These are phyloP conservation scores for Phytopythium sindhum DNA, from an alignment of 352 stramenopile species.

Conservation along the genomic window DNA sequence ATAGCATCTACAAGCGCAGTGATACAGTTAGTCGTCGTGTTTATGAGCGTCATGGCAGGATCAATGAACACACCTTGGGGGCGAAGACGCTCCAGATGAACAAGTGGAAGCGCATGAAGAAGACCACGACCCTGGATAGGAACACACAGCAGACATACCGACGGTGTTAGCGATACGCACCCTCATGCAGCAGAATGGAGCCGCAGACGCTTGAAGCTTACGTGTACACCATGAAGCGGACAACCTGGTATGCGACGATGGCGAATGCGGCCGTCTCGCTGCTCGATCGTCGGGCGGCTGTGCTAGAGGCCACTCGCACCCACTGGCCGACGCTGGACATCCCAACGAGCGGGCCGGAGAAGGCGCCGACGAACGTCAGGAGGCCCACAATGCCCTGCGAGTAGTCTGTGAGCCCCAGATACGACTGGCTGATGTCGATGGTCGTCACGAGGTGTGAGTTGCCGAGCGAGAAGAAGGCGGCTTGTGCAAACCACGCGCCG, in stretches of 20 bases:
- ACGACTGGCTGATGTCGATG: conserved; percentile 87
- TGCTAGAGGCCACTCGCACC: conserved; percentile 13
- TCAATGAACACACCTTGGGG: conserved; percentile 56
- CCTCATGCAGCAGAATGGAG: neutral
- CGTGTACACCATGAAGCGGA: conserved; percentile 68
- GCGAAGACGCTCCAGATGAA: conserved; percentile 92
- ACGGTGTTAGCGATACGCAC: conserved; percentile 2
- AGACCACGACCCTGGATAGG: conserved; percentile 78
- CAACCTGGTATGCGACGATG: conserved; percentile 52
- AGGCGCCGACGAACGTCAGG: conserved; percentile 73
- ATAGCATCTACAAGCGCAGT: conserved; percentile 52
- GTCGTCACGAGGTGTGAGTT: conserved; percentile 90
- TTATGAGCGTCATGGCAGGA: neutral
- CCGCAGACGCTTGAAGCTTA: conserved; percentile 18
- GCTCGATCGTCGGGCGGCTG: neutral
- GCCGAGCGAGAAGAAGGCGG: conserved; percentile 80
- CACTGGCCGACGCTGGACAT: conserved; percentile 48
- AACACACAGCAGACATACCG: conserved; percentile 6
- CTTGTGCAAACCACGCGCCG: conserved; percentile 49
- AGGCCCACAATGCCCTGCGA: conserved; percentile 76
- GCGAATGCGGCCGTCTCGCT: conserved; percentile 17
- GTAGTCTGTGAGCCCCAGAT: conserved; percentile 75
- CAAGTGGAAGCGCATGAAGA: conserved; percentile 87
- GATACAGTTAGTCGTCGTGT: neutral
- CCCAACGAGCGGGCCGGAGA: conserved; percentile 68